phyloP scores from a whole-genome alignment of 2,329 filamentous ascomycete species.

The Claviceps digitariae region DNA sequence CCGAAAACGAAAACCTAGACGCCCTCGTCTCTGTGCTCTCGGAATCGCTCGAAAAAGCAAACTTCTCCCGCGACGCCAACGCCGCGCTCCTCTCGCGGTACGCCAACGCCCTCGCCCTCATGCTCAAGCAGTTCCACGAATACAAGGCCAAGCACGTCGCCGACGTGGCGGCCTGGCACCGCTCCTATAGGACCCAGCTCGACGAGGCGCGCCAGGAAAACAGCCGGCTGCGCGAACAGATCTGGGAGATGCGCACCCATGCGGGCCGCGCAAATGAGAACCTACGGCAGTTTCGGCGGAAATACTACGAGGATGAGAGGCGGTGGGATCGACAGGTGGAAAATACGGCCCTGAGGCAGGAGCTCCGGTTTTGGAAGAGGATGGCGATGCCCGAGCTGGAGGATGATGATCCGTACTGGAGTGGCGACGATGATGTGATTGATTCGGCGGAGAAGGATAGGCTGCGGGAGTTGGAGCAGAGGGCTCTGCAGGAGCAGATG shows the following conservation, averaged over 20 bases:
- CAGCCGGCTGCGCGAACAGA: conserved; percentile 46
- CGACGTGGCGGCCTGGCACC: conserved; percentile 52
- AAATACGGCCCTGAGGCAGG: conserved; percentile 38
- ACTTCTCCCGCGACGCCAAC: conserved; percentile 47
- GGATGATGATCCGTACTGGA: conserved; percentile 48
- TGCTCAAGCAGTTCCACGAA: conserved; percentile 51
- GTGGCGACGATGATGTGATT: conserved; percentile 51
- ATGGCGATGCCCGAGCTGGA: conserved; percentile 48
- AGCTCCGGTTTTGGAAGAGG: conserved; percentile 53
- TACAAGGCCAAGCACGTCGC: conserved; percentile 50
- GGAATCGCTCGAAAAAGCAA: conserved; percentile 48
- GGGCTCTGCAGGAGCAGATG: conserved; percentile 27
- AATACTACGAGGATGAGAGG: conserved; percentile 41
- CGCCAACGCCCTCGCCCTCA: conserved; percentile 39
- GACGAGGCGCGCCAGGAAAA: conserved; percentile 54
- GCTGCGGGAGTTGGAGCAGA: conserved; percentile 34
- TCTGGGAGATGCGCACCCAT: conserved; percentile 52
- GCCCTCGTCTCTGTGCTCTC: conserved; percentile 46
- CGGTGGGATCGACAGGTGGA: conserved; percentile 41
- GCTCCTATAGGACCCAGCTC: conserved; percentile 50
- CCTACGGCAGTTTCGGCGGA: conserved; percentile 41
- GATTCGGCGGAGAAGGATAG: conserved; percentile 47
- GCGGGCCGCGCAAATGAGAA: conserved; percentile 44
- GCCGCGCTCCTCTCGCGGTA: conserved; percentile 44
- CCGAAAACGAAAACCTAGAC: conserved; percentile 46